Conservation (phyloP, 1,284 basidiomycete genomes). For the Papiliotrema laurentii region DNA sequence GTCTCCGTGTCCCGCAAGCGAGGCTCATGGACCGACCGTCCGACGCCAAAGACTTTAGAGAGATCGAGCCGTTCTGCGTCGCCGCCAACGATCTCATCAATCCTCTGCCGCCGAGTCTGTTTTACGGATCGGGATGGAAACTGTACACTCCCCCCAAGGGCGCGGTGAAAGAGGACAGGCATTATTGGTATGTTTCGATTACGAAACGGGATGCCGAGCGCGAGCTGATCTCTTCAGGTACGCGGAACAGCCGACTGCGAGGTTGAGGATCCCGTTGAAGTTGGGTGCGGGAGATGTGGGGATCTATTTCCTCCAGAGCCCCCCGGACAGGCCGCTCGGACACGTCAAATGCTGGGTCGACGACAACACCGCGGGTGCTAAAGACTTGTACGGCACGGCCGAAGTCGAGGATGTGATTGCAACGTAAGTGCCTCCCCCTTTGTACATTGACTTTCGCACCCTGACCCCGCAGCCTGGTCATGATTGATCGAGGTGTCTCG, state of each 20-base stretch:
- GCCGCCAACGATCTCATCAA: conserved; percentile 92
- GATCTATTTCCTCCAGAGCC: conserved; percentile 52
- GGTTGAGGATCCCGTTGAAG: conserved; percentile 46
- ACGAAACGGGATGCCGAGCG: too few species aligned
- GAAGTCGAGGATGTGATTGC: conserved; percentile 48
- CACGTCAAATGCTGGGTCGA: conserved; percentile 54
- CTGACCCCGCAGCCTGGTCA: conserved; percentile 54
- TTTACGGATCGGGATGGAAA: conserved; percentile 85
- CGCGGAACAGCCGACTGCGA: conserved; percentile 37
- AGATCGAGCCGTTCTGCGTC: conserved; percentile 81
- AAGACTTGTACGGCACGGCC: conserved; percentile 50
- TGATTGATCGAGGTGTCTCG: conserved; percentile 73
- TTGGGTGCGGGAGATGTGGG: conserved; percentile 52
- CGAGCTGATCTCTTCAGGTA: conserved; percentile 16
- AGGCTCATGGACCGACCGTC: conserved; percentile 68
- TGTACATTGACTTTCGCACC: not conserved
- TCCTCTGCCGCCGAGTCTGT: conserved; percentile 80
- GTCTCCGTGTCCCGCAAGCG: conserved; percentile 60
- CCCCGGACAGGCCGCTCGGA: conserved; percentile 48
- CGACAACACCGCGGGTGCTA: conserved; percentile 51
- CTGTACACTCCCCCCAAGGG: conserved; percentile 62
- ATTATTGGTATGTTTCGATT: too few species aligned
- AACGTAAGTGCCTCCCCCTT: conserved; percentile 39
- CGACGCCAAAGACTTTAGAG: conserved; percentile 62
- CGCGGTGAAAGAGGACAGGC: conserved; percentile 53